A percentile compares a stretch with the other conserved stretches of the same genome.
phyloP scores from a whole-genome alignment of 768 basidiomycete species.

The Peribolospora baueri region DNA sequence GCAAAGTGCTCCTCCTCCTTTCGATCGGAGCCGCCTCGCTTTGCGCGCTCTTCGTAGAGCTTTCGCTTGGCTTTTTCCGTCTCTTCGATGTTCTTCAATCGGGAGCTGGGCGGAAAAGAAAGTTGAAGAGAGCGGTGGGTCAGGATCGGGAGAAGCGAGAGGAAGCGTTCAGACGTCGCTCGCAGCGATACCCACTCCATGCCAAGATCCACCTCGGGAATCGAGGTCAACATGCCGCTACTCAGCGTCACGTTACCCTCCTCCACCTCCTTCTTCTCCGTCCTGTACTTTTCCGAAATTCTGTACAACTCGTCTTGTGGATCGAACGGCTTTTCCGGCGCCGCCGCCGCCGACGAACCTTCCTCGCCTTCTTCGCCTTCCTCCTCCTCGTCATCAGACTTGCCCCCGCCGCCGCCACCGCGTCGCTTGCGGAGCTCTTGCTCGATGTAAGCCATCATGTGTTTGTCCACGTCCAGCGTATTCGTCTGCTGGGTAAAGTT shows the following conservation, averaged over 20 bases:
- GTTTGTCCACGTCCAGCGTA: conserved; percentile 85
- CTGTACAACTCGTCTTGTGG: conserved; percentile 57
- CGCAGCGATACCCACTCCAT: conserved; percentile 54
- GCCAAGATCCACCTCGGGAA: conserved; percentile 91
- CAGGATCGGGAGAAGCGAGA: not conserved
- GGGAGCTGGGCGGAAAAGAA: conserved; percentile 28
- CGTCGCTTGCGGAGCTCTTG: conserved; percentile 61
- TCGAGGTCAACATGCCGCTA: conserved; percentile 84
- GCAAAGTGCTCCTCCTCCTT: conserved; percentile 59
- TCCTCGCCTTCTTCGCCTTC: conserved; percentile 15
- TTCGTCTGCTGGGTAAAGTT: conserved; percentile 98
- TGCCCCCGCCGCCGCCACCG: conserved; percentile 18
- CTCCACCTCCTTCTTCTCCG: conserved; percentile 29
- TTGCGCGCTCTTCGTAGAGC: conserved; percentile 41
- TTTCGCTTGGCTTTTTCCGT: conserved; percentile 86
- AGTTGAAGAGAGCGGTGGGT: not conserved
- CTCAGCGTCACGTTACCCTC: conserved; percentile 87
- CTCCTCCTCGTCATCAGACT: conserved; percentile 27
- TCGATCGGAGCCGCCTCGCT: not conserved
- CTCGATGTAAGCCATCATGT: conserved; percentile 99
- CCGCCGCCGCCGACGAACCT: conserved; percentile 12
- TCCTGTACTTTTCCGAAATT: conserved; percentile 31
- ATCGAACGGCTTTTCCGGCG: conserved; percentile 22
- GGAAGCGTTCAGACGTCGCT: not conserved
- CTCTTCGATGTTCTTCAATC: conserved; percentile 85